Percentiles rank a stretch among this genome's conserved stretches.
Evolutionary conservation across 441 rosid genomes (phyloP).

Genomic region (Erodium trifolium): DNA sequence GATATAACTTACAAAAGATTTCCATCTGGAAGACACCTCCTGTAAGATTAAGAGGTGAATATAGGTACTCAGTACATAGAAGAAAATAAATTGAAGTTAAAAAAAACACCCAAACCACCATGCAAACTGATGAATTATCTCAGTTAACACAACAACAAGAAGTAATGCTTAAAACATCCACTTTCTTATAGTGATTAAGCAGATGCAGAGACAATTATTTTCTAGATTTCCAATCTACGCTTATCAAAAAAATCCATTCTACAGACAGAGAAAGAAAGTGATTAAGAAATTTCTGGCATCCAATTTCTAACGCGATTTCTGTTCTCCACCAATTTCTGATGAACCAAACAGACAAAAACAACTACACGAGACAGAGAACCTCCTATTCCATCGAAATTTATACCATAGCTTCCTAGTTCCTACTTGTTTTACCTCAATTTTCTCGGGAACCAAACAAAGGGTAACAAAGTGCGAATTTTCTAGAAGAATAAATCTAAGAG

Average conservation of each 20-base stretch:
- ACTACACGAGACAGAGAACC: neutral
- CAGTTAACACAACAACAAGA: neutral
- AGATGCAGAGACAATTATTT: too few species aligned
- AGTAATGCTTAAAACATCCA: neutral
- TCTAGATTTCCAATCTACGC: too few species aligned
- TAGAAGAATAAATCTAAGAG: neutral
- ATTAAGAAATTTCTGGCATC: too few species aligned
- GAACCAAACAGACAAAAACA: neutral
- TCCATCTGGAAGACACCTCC: slow-evolving; percentile 73
- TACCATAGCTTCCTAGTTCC: too few species aligned
- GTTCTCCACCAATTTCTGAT: neutral
- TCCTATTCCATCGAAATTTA: neutral
- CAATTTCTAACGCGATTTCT: too few species aligned
- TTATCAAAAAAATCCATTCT: too few species aligned
- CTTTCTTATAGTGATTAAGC: too few species aligned
- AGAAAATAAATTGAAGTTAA: neutral
- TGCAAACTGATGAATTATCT: neutral
- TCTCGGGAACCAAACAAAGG: neutral
- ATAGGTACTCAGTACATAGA: slow-evolving; percentile 14
- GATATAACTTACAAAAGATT: slow-evolving; percentile 71
- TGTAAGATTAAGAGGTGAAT: slow-evolving; percentile 26
- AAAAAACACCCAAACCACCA: neutral
- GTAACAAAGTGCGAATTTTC: neutral
- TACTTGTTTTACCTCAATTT: too few species aligned
- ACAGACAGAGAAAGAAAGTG: too few species aligned